Evolutionary conservation across 2,329 filamentous ascomycete species (phyloP), one percentile per base, ranked within the genome.

Genomic region (Trichothecium sympodiale): DNA sequence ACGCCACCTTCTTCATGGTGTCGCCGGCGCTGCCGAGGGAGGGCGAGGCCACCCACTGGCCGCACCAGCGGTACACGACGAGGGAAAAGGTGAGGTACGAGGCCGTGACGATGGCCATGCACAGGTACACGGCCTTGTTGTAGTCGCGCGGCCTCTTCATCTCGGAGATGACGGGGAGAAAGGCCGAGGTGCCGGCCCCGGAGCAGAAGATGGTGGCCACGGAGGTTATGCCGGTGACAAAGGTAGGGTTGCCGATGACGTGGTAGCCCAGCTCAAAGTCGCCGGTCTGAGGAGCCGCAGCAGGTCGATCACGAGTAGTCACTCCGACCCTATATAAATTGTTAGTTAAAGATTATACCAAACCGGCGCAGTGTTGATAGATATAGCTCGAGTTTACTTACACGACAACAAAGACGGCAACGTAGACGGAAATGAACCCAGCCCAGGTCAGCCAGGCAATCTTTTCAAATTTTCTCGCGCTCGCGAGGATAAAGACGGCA

Each of bases 131-230:
- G 1, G 76, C 67, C 50, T 77, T 78, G 40, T 64, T 65, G 51
- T 71, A 80, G 43, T 78, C 71, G 15, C 59, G 60, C 0, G 76
- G 75, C 20, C 64, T 61, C 29, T 58, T 61, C 74, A 81, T 81
- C 55, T 81, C 77, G 0, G 69, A 71, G 36, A 80, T 80, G 39
- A 81, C 71, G 4, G 74, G 73, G 2, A 80, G 55, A 46, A 79
- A 80, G 2, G 72, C 71, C 1, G 67, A 70, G 0, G 74, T 77
- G 14, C 69, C 72, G 0, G 74, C 69, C 6, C 64, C 67, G 3
- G 71, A 73, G 38, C 71, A 67, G 53, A 79, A 76, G 41, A 80
- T 77, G 3, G 70, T 75, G 2, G 64, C 62, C 0, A 67, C 62
- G 28, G 74, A 70, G 0, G 67, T 69, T 44, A 80, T 76, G 7